Evolutionary conservation across 805 yeast genomes (phyloP), one percentile per base, ranked within the genome.

Genomic region (Candida germanica): DNA sequence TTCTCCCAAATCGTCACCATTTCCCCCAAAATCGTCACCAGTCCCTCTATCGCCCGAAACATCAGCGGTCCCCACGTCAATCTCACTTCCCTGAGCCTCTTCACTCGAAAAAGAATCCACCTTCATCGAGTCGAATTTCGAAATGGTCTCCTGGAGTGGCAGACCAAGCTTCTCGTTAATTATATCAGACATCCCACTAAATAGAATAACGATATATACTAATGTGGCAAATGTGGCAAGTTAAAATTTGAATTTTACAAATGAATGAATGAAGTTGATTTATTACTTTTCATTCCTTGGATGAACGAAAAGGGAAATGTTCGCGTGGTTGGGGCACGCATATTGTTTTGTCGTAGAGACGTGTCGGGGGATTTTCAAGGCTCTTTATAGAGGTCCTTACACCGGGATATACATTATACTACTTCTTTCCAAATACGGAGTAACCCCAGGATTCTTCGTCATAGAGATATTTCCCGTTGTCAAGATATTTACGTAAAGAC

Each of bases 401-500:
- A n/a, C n/a, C n/a, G n/a, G n/a, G n/a, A n/a, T n/a, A n/a, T n/a
- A n/a, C n/a, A n/a, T n/a, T n/a, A n/a, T n/a, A n/a, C n/a, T n/a
- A n/a, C 22, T 29, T 35, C 30, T 38, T 53, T 2, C 61, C 61
- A 3, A 10, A 26, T 3, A 56, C 52, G 10, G 38, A 40, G 31
- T 44, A 49, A 3, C 52, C 46, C 22, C 56, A 51, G 3, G 61
- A 44, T 4, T 64, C 62, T 37, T 80, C 87, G 3, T 64, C 63
- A 44, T 56, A 79, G 2, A 67, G 37, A 48, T 64, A 83, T 0
- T 53, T 51, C 4, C 61, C 48, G 1, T 41, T 40, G 3, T 42
- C 46, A 26, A 84, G 58, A 43, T 60, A 54, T 13, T 54, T 61
- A 29, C 59, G 56, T 3, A 81, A 74, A 2, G 68, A 49, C 1